A percentile compares a stretch with the other conserved stretches of the same genome.
phyloP scores from a whole-genome alignment of 1,284 basidiomycete species.

The Polyporus tsugae region DNA sequence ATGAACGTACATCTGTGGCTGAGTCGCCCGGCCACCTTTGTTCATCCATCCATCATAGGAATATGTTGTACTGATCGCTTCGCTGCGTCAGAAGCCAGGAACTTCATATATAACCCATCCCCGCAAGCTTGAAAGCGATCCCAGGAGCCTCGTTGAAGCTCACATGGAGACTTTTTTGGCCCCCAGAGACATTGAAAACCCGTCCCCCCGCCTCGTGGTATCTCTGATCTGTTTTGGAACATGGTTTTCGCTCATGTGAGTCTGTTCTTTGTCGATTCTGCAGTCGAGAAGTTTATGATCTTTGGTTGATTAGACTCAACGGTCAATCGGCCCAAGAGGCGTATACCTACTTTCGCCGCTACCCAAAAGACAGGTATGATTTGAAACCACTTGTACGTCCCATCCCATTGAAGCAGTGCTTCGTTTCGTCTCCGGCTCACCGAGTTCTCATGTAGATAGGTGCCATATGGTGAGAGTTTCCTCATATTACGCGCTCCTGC shows the following conservation, averaged over 20 bases:
- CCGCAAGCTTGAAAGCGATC: background rate
- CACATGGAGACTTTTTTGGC: background rate
- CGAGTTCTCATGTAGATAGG: background rate
- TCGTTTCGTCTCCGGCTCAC: background rate
- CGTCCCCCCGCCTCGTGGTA: background rate
- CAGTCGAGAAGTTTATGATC: background rate
- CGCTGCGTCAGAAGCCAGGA: background rate
- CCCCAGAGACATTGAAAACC: background rate
- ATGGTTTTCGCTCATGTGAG: constrained; percentile 5
- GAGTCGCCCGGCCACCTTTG: background rate
- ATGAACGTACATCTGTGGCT: background rate
- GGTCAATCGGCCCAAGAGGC: constrained; percentile 12
- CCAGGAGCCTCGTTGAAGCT: background rate
- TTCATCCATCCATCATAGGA: background rate
- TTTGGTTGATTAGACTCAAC: background rate
- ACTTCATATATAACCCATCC: background rate
- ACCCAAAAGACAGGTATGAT: constrained; percentile 14
- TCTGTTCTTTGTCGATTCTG: background rate
- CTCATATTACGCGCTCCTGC: background rate
- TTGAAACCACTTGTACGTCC: constrained; percentile 7
- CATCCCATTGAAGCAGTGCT: background rate
- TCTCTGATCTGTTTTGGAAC: background rate
- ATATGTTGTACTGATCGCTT: background rate
- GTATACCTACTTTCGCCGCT: constrained; percentile 15
- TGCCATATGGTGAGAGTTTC: background rate